Conservation (phyloP, 495 filamentous ascomycete genomes). For the Rostrohypoxylon terebratum region DNA sequence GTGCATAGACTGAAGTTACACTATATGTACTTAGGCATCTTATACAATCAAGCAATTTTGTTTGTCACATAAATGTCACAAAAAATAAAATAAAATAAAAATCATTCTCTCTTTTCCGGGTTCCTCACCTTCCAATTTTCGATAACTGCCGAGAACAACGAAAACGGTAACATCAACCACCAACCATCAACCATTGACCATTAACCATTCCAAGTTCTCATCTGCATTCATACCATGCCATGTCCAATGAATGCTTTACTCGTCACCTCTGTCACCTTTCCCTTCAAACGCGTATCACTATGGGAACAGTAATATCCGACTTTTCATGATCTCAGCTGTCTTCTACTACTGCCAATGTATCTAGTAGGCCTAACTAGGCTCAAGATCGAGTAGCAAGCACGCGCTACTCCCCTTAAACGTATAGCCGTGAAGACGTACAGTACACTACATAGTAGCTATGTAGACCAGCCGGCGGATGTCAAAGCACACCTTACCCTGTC, state of each 20-base stretch:
- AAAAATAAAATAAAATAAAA: too few species aligned
- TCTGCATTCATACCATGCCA: background rate
- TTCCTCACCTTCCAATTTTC: background rate
- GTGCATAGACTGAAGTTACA: background rate
- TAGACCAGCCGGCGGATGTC: conserved; percentile 20
- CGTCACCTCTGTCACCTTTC: background rate
- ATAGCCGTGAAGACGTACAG: conserved; percentile 1
- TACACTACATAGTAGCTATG: too few species aligned
- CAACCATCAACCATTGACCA: too few species aligned
- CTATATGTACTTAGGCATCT: background rate
- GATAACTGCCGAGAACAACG: background rate
- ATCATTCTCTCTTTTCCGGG: too few species aligned
- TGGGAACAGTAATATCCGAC: conserved; percentile 4
- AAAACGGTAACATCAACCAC: background rate
- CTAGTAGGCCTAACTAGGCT: background rate
- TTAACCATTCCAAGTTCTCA: background rate
- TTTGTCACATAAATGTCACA: conserved; percentile 8
- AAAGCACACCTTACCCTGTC: conserved; percentile 25
- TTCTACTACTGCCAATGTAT: background rate
- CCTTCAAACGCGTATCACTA: background rate
- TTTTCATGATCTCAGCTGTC: background rate
- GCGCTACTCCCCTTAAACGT: background rate
- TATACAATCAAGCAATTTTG: conserved; percentile 12
- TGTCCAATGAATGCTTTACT: background rate
- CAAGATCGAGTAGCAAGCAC: background rate